phyloP scores from a whole-genome alignment of 2,329 filamentous ascomycete species.

The Xylaria sp. region DNA sequence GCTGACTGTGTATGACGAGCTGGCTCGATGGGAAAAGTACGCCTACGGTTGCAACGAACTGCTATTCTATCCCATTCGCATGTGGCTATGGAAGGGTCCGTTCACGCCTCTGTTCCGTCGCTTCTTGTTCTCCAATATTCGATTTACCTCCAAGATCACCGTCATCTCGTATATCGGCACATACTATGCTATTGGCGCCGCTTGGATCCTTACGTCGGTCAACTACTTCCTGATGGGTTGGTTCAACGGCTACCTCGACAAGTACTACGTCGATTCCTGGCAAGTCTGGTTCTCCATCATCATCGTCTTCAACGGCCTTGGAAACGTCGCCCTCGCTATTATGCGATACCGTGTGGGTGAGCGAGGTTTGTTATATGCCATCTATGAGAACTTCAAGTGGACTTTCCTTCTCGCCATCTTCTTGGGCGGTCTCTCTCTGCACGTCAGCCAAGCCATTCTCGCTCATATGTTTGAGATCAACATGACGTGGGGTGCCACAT shows the following conservation, averaged over 20 bases:
- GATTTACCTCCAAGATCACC: constrained; percentile 74
- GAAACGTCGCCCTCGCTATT: constrained; percentile 76
- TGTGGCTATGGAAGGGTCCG: constrained; percentile 71
- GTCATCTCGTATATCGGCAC: constrained; percentile 69
- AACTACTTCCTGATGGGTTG: constrained; percentile 80
- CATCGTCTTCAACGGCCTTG: constrained; percentile 79
- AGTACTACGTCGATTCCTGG: constrained; percentile 77
- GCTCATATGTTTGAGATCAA: constrained; percentile 87
- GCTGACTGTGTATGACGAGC: constrained; percentile 77
- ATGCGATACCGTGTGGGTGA: constrained; percentile 79
- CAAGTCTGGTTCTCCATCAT: constrained; percentile 84
- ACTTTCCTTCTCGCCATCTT: constrained; percentile 80
- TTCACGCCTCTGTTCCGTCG: constrained; percentile 72
- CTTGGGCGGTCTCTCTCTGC: constrained; percentile 82
- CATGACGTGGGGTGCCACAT: constrained; percentile 87
- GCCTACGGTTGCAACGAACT: constrained; percentile 78
- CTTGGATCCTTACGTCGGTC: constrained; percentile 72
- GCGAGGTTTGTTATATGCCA: constrained; percentile 65
- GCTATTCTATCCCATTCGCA: constrained; percentile 73
- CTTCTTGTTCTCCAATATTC: constrained; percentile 71
- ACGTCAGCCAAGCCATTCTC: constrained; percentile 82
- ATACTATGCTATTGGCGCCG: constrained; percentile 76
- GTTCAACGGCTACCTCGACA: constrained; percentile 74
- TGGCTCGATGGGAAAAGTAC: constrained; percentile 79
- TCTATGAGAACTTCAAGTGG: constrained; percentile 78